Base-by-base conservation (phyloP, 2,329 filamentous ascomycete species). In the Tolypocladium amazonense region DNA sequence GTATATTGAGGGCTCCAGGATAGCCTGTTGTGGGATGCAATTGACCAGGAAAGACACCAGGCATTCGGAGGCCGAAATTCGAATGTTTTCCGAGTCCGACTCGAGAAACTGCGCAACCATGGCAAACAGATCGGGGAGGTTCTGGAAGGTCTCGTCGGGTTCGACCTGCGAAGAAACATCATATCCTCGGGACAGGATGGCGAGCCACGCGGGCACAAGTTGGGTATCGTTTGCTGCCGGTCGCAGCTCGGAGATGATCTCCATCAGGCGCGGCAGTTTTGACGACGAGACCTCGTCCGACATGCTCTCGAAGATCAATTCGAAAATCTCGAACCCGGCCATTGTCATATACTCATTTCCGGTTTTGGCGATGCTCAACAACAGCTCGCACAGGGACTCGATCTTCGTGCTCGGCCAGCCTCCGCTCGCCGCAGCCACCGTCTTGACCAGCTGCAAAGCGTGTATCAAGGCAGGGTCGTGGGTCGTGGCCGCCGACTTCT, bases 381-480 rank as follows among this genome's bases (percentile, higher is more conserved):
- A 77, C 58, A 96, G 77, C 73, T 97, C 92, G 73, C 92, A 97
- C 39, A 99, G 78, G 2, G 88, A 81, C 75, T 99, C 94, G 59
- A 97, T 96, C 76, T 96, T 96, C 77, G 89, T 91, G 77, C 89
- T 96, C 0, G 94, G 94, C 94, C 94, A 99, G 57, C 94, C 94
- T 47, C 91, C 90, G 61, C 91, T 93, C 6, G 90, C 91, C 3
- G 84, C 81, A 0, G 94, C 92, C 62, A 99, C 85, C 0, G 90
- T 89, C 80, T 96, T 97, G 64, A 96, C 88, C 59, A 99, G 79
- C 69, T 99, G 93, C 63, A 99, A 78, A 2, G 92, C 88, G 71
- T 97, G 94, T 65, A 97, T 96, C 57, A 97, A 79, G 37, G 85
- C 86, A 2, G 94, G 92, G 63, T 96, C 91, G 68, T 92, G 84